Evolutionary conservation across 2,329 filamentous ascomycete genomes (phyloP), one percentile per base, ranked within the genome.

Genomic region (Alternaria sp.): DNA sequence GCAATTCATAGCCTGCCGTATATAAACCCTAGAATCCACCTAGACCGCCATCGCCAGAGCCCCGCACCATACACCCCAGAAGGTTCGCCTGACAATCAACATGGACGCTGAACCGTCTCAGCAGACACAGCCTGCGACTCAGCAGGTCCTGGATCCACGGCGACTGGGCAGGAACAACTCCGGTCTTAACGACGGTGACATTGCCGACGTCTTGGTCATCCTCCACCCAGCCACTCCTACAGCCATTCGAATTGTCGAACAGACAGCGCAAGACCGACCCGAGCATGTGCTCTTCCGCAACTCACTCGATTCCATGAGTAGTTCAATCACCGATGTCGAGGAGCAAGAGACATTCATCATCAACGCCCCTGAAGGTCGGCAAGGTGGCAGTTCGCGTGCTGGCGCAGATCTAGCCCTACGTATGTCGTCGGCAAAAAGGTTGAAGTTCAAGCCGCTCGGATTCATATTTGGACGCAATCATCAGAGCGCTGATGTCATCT

Each of bases 201-300:
- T 95, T 49, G 86, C 91, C 61, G 93, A 97, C 78, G 92, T 97
- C 67, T 86, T 97, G 65, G 96, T 93, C 79, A 88, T 97, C 56
- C 84, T 98, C 28, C 88, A 96, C 67, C 93, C 94, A 10, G 87
- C 86, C 65, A 91, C 92, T 2, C 82, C 86, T 37, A 85, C 86
- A 23, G 92, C 94, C 21, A 88, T 89, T 63, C 81, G 83, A 62
- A 90, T 93, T 67, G 87, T 94, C n/a, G 78, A 81, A 40, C 78
- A 81, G 3, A 86, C 86, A 21, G 82, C 85, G 10, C 64, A 78
- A 9, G 63, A 71, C 7, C 76, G 79, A n/a, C 85, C 84, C 4
- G 82, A 88, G 56, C 85, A 89, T 73, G 87, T 90, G 21, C 80
- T 91, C 3, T 74, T 74, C 31, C 63, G 69, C 21, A 69, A 72